A percentile compares a stretch with the other conserved stretches of the same genome.
phyloP scores from a whole-genome alignment of 2,329 filamentous ascomycete species.

The Didymella lethalis region DNA sequence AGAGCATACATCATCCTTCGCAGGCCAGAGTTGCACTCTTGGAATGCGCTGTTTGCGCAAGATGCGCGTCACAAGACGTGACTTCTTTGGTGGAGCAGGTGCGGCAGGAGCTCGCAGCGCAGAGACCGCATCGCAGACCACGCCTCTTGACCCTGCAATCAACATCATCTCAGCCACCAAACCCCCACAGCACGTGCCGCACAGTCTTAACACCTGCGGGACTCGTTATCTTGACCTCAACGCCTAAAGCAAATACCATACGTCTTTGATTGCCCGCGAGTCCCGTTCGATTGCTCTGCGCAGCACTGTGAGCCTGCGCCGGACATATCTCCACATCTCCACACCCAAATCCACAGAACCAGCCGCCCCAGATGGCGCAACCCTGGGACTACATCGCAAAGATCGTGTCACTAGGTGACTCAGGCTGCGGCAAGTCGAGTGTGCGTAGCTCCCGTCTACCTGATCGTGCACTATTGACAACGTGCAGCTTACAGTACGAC shows the following conservation, averaged over 20 bases:
- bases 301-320: constrained; percentile 9
- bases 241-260: not conserved
- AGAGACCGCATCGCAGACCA: constrained; percentile 29
- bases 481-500: constrained; percentile 80
- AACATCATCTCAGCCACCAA: constrained; percentile 7
- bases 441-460: constrained; percentile 46
- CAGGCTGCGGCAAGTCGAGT: constrained; percentile 91
- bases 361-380: constrained; percentile 56
- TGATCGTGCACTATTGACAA: constrained; percentile 21
- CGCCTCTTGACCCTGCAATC: constrained; percentile 21
- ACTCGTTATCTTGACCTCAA: not conserved
- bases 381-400: constrained; percentile 99
- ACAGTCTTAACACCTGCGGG: not conserved
- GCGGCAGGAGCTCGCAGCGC: constrained; percentile 22
- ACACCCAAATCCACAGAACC: constrained; percentile 18
- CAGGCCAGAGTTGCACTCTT: not conserved
- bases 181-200: constrained; percentile 6
- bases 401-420: constrained; percentile 96
- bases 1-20: not conserved
- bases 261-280: not conserved
- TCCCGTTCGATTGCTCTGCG: not conserved
- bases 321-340: constrained; percentile 13
- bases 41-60: not conserved
- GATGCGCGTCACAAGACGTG: constrained; percentile 11
- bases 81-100: constrained; percentile 13